Evolutionary conservation across 164 flowering plant species (phyloP), one percentile per base, ranked within the genome.

Genomic region (Brasenia schreberi): DNA sequence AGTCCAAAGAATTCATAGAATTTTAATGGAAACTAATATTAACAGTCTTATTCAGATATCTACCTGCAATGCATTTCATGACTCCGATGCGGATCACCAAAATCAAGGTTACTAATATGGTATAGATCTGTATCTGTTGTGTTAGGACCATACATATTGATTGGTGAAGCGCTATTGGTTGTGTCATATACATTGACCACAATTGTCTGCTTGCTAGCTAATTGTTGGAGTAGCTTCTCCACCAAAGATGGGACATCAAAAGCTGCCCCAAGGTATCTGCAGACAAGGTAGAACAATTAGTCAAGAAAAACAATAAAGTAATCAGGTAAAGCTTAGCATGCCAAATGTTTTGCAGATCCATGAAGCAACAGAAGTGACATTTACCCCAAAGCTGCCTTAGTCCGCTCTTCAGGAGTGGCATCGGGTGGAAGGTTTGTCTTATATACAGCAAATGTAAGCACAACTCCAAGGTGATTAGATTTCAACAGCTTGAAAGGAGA

Each of bases 11-110:
- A 58, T 59, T 5, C 42, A 23, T 6, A 11, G 7, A 23, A 23
- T 23, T 23, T 23, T 23, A 23, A 23, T 23, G 27, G 27, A 23
- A 23, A 23, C 27, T 23, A 23, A 23, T 23, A 23, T 23, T 23
- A 23, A 23, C 27, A 45, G 12, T 3, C n/a, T 60, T 19, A 60
- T 18, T 60, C 17, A 60, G 4, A 9, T 19, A 33, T 18, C 33
- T 66, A 92, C 98, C 98, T 84, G 96, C 98, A 94, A 67, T 83
- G 93, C 97, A 94, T 94, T 81, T 94, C 96, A 77, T 94, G 96
- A 73, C 75, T 91, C 75, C 97, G 75, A 11, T 66, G 61, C 65
- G 98, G 97, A 76, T 94, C 98, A 58, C 98, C 97, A 70, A 94
- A 91, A 72, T 94, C 95, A 72, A 94, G 85, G 66, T 66, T 74